Conservation (phyloP, 768 basidiomycete species). For the Kwoniella botswanensis region DNA sequence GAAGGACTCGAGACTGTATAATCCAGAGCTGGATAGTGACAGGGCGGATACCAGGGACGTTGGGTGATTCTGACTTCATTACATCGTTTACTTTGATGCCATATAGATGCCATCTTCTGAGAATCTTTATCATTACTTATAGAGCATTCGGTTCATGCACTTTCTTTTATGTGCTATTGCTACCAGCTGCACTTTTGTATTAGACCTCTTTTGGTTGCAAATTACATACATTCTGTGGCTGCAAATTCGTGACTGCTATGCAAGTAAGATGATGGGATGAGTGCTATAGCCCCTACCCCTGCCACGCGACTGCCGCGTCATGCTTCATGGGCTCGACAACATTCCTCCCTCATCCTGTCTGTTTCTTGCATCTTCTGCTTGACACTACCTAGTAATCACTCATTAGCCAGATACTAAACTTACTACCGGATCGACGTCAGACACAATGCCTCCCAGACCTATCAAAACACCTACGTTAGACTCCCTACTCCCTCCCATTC, state of each 20-base stretch:
- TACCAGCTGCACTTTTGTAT: neutral
- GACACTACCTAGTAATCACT: neutral
- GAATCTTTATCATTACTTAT: neutral
- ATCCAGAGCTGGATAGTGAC: no score
- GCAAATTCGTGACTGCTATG: neutral
- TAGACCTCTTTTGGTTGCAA: neutral
- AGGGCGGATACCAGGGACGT: no score
- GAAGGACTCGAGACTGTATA: constrained; percentile 28
- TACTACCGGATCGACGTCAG: neutral
- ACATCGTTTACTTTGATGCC: no score
- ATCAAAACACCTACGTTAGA: constrained; percentile 40
- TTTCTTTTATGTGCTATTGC: neutral
- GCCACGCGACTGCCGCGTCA: constrained; percentile 11
- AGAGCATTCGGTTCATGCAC: neutral
- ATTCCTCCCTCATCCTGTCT: neutral
- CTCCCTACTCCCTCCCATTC: constrained; percentile 53
- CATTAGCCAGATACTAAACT: neutral
- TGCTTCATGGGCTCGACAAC: neutral
- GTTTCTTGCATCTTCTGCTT: neutral
- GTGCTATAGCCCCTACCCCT: neutral
- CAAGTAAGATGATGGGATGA: no score
- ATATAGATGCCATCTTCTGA: no score
- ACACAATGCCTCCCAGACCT: constrained; percentile 52
- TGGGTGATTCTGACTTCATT: no score
- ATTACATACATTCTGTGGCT: neutral